Evolutionary conservation across 176 grass and related monocot genomes (phyloP).

Genomic region (Neostapfia colusana): DNA sequence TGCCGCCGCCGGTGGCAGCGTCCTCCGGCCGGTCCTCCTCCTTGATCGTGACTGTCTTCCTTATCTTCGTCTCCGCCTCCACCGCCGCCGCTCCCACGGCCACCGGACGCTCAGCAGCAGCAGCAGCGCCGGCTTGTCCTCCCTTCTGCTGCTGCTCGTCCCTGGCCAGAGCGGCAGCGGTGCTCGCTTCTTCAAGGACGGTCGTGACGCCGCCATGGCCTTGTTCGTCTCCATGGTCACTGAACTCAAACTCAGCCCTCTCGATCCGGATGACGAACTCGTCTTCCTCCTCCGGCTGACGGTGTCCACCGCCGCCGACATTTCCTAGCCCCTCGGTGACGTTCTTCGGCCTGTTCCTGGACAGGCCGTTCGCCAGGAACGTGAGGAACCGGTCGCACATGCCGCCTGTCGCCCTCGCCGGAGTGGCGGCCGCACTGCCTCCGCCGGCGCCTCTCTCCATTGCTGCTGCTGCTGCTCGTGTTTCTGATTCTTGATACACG

Average conservation of each 20-base stretch:
- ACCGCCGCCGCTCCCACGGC: not conserved
- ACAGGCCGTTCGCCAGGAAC: conserved; percentile 47
- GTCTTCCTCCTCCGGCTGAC: not conserved
- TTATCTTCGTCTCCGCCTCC: conserved; percentile 29
- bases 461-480: not conserved
- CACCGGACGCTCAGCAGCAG: not conserved
- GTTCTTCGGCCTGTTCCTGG: conserved; percentile 27
- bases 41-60: conserved; percentile 45
- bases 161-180: not conserved
- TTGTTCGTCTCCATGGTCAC: not conserved
- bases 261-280: conserved; percentile 46
- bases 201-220: not conserved
- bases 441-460: conserved; percentile 9
- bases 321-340: conserved; percentile 27
- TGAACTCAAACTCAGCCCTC: conserved; percentile 39
- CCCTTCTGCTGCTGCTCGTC: not conserved
- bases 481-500: not conserved
- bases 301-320: not conserved
- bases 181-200: conserved; percentile 26
- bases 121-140: not conserved
- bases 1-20: no score
- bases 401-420: conserved; percentile 1
- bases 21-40: conserved; percentile 22
- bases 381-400: conserved; percentile 51
- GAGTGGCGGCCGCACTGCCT: not conserved